Evolutionary conservation across 257 asterid species (phyloP).

Genomic region (Rubia yunnanensis): DNA sequence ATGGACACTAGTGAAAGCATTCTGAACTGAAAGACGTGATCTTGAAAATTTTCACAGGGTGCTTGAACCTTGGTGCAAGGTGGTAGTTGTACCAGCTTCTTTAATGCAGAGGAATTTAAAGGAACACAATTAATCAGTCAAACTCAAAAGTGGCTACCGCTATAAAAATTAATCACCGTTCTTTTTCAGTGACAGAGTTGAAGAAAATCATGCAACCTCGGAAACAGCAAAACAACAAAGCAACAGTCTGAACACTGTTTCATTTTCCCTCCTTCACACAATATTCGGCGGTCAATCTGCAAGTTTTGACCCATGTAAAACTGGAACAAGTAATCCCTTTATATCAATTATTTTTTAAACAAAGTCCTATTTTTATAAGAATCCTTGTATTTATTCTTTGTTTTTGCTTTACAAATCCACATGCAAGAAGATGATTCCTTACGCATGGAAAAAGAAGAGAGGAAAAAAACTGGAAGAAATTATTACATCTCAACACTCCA

Average conservation of each 20-base stretch:
- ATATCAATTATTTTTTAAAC: neutral
- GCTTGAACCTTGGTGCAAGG: neutral
- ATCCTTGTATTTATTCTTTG: no score
- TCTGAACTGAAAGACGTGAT: neutral
- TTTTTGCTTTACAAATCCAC: no score
- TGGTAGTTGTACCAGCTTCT: slow-evolving; percentile 8
- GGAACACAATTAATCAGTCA: neutral
- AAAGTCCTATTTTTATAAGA: neutral
- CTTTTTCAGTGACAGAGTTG: neutral
- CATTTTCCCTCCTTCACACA: neutral
- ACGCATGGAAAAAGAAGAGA: no score
- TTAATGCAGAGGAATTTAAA: neutral
- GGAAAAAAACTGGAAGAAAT: neutral
- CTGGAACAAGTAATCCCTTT: neutral
- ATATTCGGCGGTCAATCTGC: neutral
- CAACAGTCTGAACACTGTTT: neutral
- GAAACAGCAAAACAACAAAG: neutral
- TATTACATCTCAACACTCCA: neutral
- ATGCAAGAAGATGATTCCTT: no score
- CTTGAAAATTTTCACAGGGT: neutral
- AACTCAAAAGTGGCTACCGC: neutral
- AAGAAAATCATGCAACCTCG: slow-evolving; percentile 5
- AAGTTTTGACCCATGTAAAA: neutral
- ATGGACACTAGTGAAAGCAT: neutral
- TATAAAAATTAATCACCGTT: neutral